phyloP scores from a whole-genome alignment of 108 stramenopile species.

The Skeletonema potamos region DNA sequence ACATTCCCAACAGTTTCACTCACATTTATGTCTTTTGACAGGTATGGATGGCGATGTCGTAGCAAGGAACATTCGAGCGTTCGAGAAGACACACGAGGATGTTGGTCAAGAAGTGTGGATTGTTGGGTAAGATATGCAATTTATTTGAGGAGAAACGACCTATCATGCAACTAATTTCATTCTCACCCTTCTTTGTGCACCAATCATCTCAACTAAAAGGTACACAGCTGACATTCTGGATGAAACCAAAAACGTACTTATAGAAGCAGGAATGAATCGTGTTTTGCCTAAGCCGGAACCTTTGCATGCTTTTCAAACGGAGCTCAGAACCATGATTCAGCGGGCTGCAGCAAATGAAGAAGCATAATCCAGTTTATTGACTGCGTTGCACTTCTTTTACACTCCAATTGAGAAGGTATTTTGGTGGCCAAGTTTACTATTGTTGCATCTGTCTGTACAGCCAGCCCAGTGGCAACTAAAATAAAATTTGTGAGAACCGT shows the following conservation, averaged over 20 bases:
- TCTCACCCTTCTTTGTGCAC: neutral
- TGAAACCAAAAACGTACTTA: neutral
- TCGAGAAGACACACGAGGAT: slow-evolving; percentile 16
- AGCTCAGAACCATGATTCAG: slow-evolving; percentile 14
- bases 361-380: neutral
- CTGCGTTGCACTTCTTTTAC: no score
- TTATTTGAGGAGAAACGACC: neutral
- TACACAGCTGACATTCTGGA: slow-evolving; percentile 30
- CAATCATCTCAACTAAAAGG: neutral
- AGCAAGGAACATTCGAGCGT: slow-evolving; percentile 19
- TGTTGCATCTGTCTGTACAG: no score
- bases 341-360: neutral
- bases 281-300: slow-evolving; percentile 27
- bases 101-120: slow-evolving; percentile 10
- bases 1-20: neutral
- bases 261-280: slow-evolving; percentile 17
- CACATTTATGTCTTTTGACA: neutral
- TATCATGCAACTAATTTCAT: neutral
- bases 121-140: slow-evolving; percentile 5
- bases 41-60: slow-evolving; percentile 27
- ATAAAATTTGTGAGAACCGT: no score
- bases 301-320: slow-evolving; percentile 5
- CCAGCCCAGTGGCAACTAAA: no score
- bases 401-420: no score
- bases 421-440: no score